phyloP scores from a whole-genome alignment of 2,329 filamentous ascomycete genomes.

The Talaromyces sp. region DNA sequence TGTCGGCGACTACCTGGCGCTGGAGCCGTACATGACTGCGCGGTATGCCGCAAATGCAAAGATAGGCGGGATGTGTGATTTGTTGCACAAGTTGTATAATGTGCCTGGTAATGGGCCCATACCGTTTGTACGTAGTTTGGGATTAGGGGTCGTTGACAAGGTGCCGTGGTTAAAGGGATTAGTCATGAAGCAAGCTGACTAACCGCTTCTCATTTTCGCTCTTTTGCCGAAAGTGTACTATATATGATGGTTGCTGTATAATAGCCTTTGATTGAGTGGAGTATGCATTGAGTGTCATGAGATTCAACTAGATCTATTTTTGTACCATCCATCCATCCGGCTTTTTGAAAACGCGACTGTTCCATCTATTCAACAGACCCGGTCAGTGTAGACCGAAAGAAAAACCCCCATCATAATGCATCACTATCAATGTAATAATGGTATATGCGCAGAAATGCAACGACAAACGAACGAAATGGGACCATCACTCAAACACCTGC shows the following conservation, averaged over 20 bases:
- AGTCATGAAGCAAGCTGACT: conserved; percentile 68
- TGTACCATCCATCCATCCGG: not conserved
- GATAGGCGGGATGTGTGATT: conserved; percentile 76
- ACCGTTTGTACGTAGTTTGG: conserved; percentile 72
- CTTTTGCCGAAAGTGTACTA: not conserved
- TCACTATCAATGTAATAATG: conserved; percentile 6
- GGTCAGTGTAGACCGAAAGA: conserved; percentile 5
- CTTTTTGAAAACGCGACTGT: not conserved
- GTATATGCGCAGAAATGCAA: conserved; percentile 12
- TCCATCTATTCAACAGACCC: conserved; percentile 1
- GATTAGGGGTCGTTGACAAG: conserved; percentile 70
- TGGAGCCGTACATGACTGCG: conserved; percentile 77
- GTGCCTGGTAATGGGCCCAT: conserved; percentile 68
- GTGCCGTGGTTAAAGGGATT: conserved; percentile 74
- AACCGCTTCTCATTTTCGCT: not conserved
- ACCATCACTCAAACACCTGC: conserved; percentile 19
- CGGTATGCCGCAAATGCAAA: conserved; percentile 77
- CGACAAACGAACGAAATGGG: not conserved
- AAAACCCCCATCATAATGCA: conserved; percentile 9
- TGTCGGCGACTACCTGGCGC: conserved; percentile 69
- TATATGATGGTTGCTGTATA: not conserved
- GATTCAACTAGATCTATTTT: conserved; percentile 6
- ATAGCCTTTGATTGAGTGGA: conserved; percentile 7
- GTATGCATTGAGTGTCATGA: conserved; percentile 6
- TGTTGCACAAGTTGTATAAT: conserved; percentile 90